Conservation (phyloP, 169 alveolate genomes). For the Cryptosporidium ryanae region DNA sequence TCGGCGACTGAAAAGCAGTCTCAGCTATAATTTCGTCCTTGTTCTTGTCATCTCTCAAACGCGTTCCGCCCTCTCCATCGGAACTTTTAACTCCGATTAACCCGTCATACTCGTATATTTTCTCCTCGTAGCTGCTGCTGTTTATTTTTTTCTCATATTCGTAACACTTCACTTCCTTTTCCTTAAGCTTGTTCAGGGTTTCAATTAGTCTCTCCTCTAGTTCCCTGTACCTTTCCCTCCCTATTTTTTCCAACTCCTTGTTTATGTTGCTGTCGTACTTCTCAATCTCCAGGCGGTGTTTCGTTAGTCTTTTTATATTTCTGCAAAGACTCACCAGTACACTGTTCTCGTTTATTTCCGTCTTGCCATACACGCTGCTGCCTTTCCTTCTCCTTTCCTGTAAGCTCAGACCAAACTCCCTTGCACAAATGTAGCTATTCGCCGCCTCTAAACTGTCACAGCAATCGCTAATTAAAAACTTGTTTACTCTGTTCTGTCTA, state of each 20-base stretch:
- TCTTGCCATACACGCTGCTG: no score
- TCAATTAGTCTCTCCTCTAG: conserved; percentile 37
- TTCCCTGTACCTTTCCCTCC: conserved; percentile 9
- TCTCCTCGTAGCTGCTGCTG: background rate
- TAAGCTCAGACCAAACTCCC: no score
- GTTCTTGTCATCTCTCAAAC: background rate
- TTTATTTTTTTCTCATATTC: conserved; percentile 33
- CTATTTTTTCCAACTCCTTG: conserved; percentile 28
- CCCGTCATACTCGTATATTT: conserved; percentile 2
- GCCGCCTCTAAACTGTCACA: no score
- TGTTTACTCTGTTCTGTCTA: background rate
- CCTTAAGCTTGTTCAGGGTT: conserved; percentile 13
- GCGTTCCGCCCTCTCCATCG: background rate
- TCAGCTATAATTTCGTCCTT: no score
- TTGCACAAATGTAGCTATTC: no score
- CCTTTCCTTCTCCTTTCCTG: no score
- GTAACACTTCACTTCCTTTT: conserved; percentile 13
- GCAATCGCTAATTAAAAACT: no score
- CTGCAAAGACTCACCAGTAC: conserved; percentile 51
- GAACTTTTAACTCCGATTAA: background rate
- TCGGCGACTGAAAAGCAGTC: no score
- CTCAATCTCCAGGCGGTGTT: conserved; percentile 35
- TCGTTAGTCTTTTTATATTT: conserved; percentile 20
- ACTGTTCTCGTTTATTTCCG: conserved; percentile 50
- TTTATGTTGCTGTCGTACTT: conserved; percentile 49